Percentiles rank a stretch among this genome's conserved stretches.
Conservation (phyloP, 2,329 filamentous ascomycete genomes). For the Tolypocladium ovalisporum region DNA sequence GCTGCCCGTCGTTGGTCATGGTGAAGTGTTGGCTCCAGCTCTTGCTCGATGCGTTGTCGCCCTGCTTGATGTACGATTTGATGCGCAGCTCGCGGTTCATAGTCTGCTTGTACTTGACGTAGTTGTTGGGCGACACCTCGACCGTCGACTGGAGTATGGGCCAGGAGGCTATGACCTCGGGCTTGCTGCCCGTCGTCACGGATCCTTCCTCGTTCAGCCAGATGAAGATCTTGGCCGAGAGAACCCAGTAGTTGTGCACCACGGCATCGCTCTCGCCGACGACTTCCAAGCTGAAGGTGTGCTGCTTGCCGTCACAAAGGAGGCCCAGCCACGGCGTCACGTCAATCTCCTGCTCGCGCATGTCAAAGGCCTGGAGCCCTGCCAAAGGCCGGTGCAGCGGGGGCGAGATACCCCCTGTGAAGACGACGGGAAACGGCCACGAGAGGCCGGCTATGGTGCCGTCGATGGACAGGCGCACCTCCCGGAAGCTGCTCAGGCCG, state of each 20-base stretch:
- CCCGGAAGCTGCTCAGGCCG: slow-evolving; percentile 64
- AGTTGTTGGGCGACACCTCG: background rate
- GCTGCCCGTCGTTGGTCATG: slow-evolving; percentile 40
- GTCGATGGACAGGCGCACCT: slow-evolving; percentile 69
- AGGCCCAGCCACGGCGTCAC: slow-evolving; percentile 65
- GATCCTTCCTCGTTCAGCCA: slow-evolving; percentile 51
- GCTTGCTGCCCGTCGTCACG: slow-evolving; percentile 22
- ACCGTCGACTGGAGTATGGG: background rate
- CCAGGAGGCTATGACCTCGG: background rate
- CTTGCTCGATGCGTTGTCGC: slow-evolving; percentile 13
- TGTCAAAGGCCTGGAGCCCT: slow-evolving; percentile 67
- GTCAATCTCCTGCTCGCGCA: slow-evolving; percentile 72
- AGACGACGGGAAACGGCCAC: slow-evolving; percentile 76
- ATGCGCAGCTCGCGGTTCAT: slow-evolving; percentile 51
- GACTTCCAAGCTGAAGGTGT: slow-evolving; percentile 59
- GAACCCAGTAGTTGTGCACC: slow-evolving; percentile 45
- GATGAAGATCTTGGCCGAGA: slow-evolving; percentile 72
- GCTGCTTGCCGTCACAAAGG: slow-evolving; percentile 52
- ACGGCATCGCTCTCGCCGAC: slow-evolving; percentile 52
- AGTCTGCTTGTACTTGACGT: slow-evolving; percentile 25
- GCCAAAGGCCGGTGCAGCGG: slow-evolving; percentile 70
- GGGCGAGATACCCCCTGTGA: slow-evolving; percentile 70
- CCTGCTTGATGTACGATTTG: slow-evolving; percentile 36
- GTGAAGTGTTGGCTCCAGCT: slow-evolving; percentile 48
- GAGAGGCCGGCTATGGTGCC: slow-evolving; percentile 60